Base-by-base conservation (phyloP, 441 rosid species). In the Brassica balearica region DNA sequence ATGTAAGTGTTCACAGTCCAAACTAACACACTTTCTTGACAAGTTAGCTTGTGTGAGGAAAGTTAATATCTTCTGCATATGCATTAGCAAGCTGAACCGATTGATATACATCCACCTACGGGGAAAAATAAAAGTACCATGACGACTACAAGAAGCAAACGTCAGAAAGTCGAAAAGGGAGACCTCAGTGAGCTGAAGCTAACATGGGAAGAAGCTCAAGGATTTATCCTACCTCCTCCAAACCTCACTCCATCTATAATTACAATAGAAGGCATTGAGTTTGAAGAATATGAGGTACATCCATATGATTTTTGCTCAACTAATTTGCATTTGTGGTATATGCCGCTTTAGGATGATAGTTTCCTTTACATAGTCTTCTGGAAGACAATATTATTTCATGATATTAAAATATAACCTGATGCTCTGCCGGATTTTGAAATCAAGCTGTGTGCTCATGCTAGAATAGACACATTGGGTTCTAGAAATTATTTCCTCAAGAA, bases 131-230 rank as follows among this genome's bases (percentile, higher is more conserved):
- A 91, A 86, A 96, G 85, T 81, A 88, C 88, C 85, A 84, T 76
- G 22, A 83, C 84, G 43, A 71, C 85, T 74, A 88, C 91, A 29
- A 96, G 87, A 85, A 91, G 89, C 77, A 96, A 94, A 85, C 97
- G 96, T 56, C 88, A 85, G 58, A 92, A 88, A 83, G 77, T 90
- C 78, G 98, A 94, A 38, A 89, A 84, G 80, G 98, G 90, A 84
- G 97, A 93, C 71, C 74, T 82, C 87, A 87, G 80, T 77, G 93
- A 91, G 86, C 84, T 97, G 77, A 90, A 89, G 87, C 71, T 97
- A 81, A 91, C 98, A 38, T 90, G 98, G 95, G 97, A 93, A 88
- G 98, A 93, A 87, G 98, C 98, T 78, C 98, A 97, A 82, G 90
- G 87, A 69, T 87, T 90, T 71, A 89, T 97, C 43, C 93, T 95